Percentiles rank a stretch among this genome's conserved stretches.
Conservation (phyloP, 257 asterid genomes). For the Petunia secreta region DNA sequence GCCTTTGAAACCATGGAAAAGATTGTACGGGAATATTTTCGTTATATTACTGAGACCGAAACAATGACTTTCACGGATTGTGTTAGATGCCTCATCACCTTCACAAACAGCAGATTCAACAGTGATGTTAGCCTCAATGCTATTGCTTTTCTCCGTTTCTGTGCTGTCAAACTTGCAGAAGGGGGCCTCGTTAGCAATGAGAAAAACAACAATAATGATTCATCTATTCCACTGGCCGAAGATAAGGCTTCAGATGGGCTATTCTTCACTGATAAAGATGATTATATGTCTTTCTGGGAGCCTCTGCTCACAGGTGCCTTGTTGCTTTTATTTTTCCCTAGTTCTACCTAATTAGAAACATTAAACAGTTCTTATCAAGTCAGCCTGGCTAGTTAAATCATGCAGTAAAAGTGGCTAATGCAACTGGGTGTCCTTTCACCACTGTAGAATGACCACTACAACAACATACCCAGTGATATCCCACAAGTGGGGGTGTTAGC, state of each 20-base stretch:
- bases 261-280: constrained; percentile 62
- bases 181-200: constrained; percentile 86
- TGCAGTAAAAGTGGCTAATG: constrained; percentile 13
- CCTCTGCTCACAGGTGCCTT: constrained; percentile 89
- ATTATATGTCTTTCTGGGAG: constrained; percentile 68
- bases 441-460: neutral
- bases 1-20: constrained; percentile 99
- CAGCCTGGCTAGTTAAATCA: neutral
- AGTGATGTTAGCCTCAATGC: constrained; percentile 99
- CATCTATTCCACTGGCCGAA: constrained; percentile 36
- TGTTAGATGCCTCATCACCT: constrained; percentile 92
- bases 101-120: constrained; percentile 92
- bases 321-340: constrained; percentile 9
- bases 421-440: constrained; percentile 14
- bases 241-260: constrained; percentile 60
- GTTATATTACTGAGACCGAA: constrained; percentile 95
- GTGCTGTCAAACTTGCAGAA: constrained; percentile 98
- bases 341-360: constrained; percentile 22
- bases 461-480: too few species aligned
- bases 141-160: constrained; percentile 96
- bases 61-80: constrained; percentile 87
- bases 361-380: constrained; percentile 3
- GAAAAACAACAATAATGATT: constrained; percentile 55
- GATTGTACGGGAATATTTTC: constrained; percentile 94
- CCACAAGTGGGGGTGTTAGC: too few species aligned